A percentile compares a stretch with the other conserved stretches of the same genome.
Evolutionary conservation across 2,329 filamentous ascomycete species (phyloP).

Genomic region (Diaporthe helianthi): DNA sequence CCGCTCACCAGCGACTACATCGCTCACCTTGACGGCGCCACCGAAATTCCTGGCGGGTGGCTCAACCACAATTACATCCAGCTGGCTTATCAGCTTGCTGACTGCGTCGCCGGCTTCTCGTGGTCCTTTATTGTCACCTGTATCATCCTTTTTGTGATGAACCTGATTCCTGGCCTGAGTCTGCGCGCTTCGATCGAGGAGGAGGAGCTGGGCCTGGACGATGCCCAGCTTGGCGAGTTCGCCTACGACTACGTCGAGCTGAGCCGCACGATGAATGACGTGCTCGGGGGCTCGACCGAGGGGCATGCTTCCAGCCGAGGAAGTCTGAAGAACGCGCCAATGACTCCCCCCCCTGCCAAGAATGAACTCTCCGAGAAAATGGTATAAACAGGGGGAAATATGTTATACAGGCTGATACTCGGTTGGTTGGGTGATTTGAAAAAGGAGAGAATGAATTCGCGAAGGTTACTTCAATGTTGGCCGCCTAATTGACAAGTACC

Average conservation of each 20-base stretch:
- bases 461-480: not conserved
- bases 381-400: not conserved
- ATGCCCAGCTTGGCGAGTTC: slow-evolving; percentile 81
- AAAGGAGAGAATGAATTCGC: not conserved
- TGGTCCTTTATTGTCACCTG: slow-evolving; percentile 74
- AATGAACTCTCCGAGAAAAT: slow-evolving; percentile 25
- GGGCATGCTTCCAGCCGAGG: slow-evolving; percentile 34
- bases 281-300: slow-evolving; percentile 29
- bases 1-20: slow-evolving; percentile 67
- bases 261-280: slow-evolving; percentile 65
- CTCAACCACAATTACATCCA: slow-evolving; percentile 75
- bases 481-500: not conserved
- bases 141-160: slow-evolving; percentile 73
- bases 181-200: slow-evolving; percentile 72
- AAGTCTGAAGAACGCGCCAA: slow-evolving; percentile 35
- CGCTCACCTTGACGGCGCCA: slow-evolving; percentile 74
- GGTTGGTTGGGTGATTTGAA: not conserved
- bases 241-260: slow-evolving; percentile 84
- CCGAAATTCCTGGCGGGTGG: slow-evolving; percentile 68
- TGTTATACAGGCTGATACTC: not conserved
- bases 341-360: slow-evolving; percentile 2
- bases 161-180: slow-evolving; percentile 73
- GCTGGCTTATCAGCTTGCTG: slow-evolving; percentile 74
- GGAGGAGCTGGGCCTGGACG: slow-evolving; percentile 74
- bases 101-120: slow-evolving; percentile 67